Percentiles rank a stretch among this genome's conserved stretches.
phyloP scores from a whole-genome alignment of 164 flowering plant genomes.

The Chloranthus sessilifolius region DNA sequence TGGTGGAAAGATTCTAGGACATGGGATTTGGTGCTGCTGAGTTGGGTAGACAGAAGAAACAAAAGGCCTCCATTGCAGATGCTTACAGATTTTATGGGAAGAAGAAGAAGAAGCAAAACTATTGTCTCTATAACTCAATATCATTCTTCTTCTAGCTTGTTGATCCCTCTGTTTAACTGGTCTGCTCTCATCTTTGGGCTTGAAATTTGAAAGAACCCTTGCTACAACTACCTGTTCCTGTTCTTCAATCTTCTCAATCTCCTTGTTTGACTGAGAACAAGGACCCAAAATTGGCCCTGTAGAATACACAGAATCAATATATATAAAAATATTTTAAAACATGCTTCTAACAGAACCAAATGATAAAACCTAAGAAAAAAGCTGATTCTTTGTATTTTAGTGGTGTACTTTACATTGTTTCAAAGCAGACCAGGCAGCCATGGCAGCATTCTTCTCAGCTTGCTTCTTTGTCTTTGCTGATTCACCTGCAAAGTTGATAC shows the following conservation, averaged over 20 bases:
- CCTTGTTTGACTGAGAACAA: constrained; percentile 22
- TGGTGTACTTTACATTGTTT: constrained; percentile 35
- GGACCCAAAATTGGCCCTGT: constrained; percentile 39
- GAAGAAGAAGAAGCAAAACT: constrained; percentile 9
- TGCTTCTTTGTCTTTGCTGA: constrained; percentile 83
- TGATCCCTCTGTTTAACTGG: constrained; percentile 26
- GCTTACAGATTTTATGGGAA: constrained; percentile 2
- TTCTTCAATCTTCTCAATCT: constrained; percentile 29
- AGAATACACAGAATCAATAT: background rate
- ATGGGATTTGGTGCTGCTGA: constrained; percentile 25
- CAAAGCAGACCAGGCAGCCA: constrained; percentile 77
- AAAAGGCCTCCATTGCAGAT: constrained; percentile 25
- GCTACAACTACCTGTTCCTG: constrained; percentile 44
- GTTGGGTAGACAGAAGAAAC: constrained; percentile 15
- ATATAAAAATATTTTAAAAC: background rate
- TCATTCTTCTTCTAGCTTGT: constrained; percentile 29
- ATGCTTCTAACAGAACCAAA: constrained; percentile 1
- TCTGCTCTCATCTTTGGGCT: constrained; percentile 35
- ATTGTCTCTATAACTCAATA: constrained; percentile 14
- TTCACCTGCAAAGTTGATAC: constrained; percentile 58
- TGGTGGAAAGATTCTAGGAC: constrained; percentile 33
- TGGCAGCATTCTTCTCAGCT: constrained; percentile 90
- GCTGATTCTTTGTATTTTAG: background rate
- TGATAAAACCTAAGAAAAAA: background rate
- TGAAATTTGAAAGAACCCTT: constrained; percentile 37